Conservation (phyloP, 1,284 basidiomycete species). For the Cutaneotrichosporon arboriforme region DNA sequence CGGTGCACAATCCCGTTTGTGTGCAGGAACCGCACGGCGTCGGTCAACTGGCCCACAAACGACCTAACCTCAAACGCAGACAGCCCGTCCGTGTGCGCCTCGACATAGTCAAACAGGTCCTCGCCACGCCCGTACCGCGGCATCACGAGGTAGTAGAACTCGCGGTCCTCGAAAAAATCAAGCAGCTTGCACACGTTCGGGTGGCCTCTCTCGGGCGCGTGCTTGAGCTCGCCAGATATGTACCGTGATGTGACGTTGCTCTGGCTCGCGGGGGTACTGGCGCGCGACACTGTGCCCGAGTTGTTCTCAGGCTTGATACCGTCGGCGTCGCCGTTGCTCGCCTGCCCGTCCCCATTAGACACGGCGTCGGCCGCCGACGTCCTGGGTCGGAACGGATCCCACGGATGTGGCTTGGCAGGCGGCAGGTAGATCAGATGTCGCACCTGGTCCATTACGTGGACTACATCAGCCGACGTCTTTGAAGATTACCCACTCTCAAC, state of each 20-base stretch:
- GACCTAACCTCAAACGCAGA: conserved; percentile 68
- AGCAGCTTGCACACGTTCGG: conserved; percentile 72
- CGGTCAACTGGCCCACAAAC: conserved; percentile 89
- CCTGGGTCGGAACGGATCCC: conserved; percentile 58
- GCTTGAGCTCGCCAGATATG: conserved; percentile 36
- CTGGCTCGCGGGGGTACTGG: conserved; percentile 9
- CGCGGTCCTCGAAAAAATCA: conserved; percentile 96
- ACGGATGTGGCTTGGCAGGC: conserved; percentile 62
- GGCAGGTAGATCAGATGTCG: conserved; percentile 69
- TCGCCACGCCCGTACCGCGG: conserved; percentile 53
- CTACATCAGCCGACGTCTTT: conserved; percentile 16
- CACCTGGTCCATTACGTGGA: conserved; percentile 86
- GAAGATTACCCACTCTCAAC: conserved; percentile 67
- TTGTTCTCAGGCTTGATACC: not conserved
- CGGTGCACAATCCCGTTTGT: conserved; percentile 91
- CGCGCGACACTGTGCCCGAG: conserved; percentile 4
- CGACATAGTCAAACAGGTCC: conserved; percentile 94
- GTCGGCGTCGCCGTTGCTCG: not conserved
- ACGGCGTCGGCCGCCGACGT: not conserved
- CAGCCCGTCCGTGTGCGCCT: conserved; percentile 79
- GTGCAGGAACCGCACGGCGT: conserved; percentile 86
- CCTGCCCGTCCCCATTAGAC: not conserved
- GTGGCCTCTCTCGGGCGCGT: conserved; percentile 40
- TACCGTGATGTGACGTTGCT: conserved; percentile 30
- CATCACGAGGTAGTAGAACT: conserved; percentile 80